Evolutionary conservation across 2,329 filamentous ascomycete genomes (phyloP).

Genomic region (Trichophyton simii): DNA sequence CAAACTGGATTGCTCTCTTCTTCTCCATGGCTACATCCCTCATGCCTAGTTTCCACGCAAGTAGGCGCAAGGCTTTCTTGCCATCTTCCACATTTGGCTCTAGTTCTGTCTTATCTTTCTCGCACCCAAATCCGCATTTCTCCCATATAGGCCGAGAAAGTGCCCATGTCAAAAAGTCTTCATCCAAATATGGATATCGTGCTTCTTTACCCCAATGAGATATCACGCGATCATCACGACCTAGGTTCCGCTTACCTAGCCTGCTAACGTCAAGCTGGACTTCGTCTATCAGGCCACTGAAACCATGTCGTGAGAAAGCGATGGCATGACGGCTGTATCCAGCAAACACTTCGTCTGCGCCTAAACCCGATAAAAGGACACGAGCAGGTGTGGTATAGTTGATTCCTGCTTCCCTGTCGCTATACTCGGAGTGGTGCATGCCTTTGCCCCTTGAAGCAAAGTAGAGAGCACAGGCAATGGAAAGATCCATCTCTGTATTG

Average conservation of each 20-base stretch:
- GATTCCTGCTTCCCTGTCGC: constrained; percentile 13
- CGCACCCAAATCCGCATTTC: constrained; percentile 64
- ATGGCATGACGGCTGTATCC: constrained; percentile 77
- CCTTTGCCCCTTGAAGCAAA: constrained; percentile 74
- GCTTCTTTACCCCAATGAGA: constrained; percentile 81
- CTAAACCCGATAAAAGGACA: constrained; percentile 80
- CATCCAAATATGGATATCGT: constrained; percentile 82
- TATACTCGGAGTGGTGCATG: constrained; percentile 24
- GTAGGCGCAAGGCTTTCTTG: constrained; percentile 66
- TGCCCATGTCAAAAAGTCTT: constrained; percentile 70
- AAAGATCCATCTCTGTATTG: constrained; percentile 97
- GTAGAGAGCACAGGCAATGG: constrained; percentile 85
- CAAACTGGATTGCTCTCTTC: constrained; percentile 85
- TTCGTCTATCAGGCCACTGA: constrained; percentile 62
- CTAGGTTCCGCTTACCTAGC: constrained; percentile 85
- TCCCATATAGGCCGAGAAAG: constrained; percentile 61
- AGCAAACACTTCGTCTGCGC: constrained; percentile 91
- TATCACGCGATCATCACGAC: constrained; percentile 83
- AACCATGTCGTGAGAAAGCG: constrained; percentile 59
- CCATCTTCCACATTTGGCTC: constrained; percentile 50
- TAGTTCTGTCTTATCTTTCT: constrained; percentile 9
- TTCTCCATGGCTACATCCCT: constrained; percentile 63
- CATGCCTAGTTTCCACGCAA: constrained; percentile 66
- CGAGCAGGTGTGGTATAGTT: constrained; percentile 59
- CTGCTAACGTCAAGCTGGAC: constrained; percentile 73